Evolutionary conservation across 495 filamentous ascomycete genomes (phyloP).

Genomic region (Lindgomyces ingoldianus): DNA sequence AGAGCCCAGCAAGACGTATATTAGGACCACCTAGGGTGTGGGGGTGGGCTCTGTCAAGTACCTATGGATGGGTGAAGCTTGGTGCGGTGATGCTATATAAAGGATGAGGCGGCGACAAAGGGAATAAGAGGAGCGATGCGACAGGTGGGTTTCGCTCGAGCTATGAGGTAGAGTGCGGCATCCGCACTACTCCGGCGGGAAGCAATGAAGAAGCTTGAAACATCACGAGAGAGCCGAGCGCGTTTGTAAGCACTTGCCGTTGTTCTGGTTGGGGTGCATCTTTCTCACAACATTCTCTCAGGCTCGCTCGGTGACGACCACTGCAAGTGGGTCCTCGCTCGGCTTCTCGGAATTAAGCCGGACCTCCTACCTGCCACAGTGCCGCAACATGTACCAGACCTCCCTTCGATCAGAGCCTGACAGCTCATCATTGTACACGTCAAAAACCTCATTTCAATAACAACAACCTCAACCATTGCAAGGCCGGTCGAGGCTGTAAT

Average conservation of each 20-base stretch:
- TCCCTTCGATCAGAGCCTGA: background rate
- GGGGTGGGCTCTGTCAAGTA: too few species aligned
- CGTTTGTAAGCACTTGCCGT: background rate
- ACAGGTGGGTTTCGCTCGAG: background rate
- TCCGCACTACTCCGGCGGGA: background rate
- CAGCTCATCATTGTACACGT: background rate
- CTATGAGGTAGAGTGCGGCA: background rate
- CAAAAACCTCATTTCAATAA: background rate
- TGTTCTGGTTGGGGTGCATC: background rate
- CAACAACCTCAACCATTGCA: background rate
- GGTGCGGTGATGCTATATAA: background rate
- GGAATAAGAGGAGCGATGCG: background rate
- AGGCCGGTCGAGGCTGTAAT: background rate
- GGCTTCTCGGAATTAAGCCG: background rate
- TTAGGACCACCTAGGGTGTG: too few species aligned
- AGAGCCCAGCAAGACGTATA: too few species aligned
- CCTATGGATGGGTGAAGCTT: too few species aligned
- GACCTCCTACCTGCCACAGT: too few species aligned
- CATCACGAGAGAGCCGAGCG: background rate
- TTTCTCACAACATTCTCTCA: too few species aligned
- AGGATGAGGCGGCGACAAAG: background rate
- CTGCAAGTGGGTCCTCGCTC: background rate
- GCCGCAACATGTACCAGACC: too few species aligned
- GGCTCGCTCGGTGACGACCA: background rate
- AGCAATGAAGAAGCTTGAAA: background rate